phyloP scores from a whole-genome alignment of 768 basidiomycete genomes.

The Tremella fuciformis region DNA sequence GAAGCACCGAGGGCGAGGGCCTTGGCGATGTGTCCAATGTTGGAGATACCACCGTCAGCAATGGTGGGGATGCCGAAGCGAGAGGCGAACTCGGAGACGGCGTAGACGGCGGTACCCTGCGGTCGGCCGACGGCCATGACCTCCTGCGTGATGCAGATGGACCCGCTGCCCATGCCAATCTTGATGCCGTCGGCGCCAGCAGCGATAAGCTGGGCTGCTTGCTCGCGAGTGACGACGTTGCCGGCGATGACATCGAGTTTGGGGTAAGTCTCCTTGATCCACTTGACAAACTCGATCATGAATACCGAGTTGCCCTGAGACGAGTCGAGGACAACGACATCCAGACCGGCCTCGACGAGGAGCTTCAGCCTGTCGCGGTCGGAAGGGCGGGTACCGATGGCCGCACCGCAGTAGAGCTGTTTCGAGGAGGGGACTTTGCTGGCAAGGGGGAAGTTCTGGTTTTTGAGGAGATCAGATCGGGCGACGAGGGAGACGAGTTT shows the following conservation, averaged over 20 bases:
- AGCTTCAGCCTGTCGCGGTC: constrained; percentile 80
- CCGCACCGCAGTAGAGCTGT: constrained; percentile 93
- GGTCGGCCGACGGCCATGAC: constrained; percentile 98
- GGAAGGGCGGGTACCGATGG: constrained; percentile 84
- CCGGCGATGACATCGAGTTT: constrained; percentile 90
- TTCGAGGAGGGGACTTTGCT: constrained; percentile 86
- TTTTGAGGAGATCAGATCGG: constrained; percentile 94
- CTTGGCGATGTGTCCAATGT: constrained; percentile 97
- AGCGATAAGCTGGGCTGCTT: constrained; percentile 86
- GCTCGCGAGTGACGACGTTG: constrained; percentile 96
- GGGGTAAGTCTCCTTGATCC: constrained; percentile 84
- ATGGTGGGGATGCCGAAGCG: constrained; percentile 94
- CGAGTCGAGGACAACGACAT: constrained; percentile 91
- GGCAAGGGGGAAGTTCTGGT: constrained; percentile 92
- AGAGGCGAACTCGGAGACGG: constrained; percentile 84
- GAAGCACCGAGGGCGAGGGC: constrained; percentile 89
- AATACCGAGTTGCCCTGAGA: constrained; percentile 93
- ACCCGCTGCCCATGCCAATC: constrained; percentile 96
- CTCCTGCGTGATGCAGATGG: constrained; percentile 99
- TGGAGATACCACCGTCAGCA: constrained; percentile 91
- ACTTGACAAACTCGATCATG: constrained; percentile 90
- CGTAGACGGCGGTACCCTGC: constrained; percentile 96
- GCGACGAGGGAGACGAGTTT: constrained; percentile 80
- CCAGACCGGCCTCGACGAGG: constrained; percentile 89
- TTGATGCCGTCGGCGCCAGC: constrained; percentile 95